These are phyloP conservation scores for Eucalyptus lansdowneana DNA, from an alignment of 345 rosid species.

Conservation along the genomic window DNA sequence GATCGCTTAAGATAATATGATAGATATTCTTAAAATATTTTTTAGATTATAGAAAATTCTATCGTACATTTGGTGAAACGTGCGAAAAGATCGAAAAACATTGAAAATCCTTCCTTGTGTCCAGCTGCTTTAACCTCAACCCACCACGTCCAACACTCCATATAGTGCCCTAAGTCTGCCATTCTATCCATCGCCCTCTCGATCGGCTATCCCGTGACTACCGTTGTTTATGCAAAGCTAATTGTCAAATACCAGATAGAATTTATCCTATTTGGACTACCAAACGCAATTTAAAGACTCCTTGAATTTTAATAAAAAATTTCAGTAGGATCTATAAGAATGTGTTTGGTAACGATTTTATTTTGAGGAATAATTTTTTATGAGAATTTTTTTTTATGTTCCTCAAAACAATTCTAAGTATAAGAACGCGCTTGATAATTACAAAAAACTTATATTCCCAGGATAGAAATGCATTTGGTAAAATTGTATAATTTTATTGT, in stretches of 20 bases:
- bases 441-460: fast-evolving
- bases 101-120: not conserved
- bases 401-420: fast-evolving
- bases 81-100: not conserved
- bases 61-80: not conserved
- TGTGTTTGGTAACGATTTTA: fast-evolving
- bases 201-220: not conserved
- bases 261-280: not conserved
- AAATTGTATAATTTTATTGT: no score
- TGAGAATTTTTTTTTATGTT: no score
- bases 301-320: not conserved
- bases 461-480: no score
- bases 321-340: fast-evolving
- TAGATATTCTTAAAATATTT: not conserved
- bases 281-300: not conserved
- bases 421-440: fast-evolving
- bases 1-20: not conserved
- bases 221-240: no score
- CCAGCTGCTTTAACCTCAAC: not conserved
- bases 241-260: not conserved
- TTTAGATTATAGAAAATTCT: not conserved
- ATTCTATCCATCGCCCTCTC: not conserved
- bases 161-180: not conserved
- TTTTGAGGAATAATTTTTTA: fast-evolving
- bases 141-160: not conserved